These are phyloP conservation scores for Nicotiana sylvestris DNA, from an alignment of 257 asterid species.

Conservation along the genomic window DNA sequence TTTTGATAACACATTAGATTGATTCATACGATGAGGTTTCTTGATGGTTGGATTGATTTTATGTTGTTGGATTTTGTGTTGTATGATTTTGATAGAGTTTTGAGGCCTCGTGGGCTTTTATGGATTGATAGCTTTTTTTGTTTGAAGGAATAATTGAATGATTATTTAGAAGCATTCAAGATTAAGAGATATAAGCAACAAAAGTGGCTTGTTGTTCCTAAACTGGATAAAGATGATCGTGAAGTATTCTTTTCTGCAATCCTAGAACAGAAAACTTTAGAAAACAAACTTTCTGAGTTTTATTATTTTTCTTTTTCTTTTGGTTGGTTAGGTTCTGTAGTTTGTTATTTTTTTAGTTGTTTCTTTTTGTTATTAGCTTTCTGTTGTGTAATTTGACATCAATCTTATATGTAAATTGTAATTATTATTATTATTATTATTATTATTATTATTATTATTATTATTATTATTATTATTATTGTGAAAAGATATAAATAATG, in stretches of 20 bases:
- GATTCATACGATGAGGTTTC: conserved; percentile 59
- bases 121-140: conserved; percentile 70
- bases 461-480: too few relatives aligned
- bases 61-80: conserved; percentile 51
- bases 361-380: too few relatives aligned
- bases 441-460: too few relatives aligned
- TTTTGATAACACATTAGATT: conserved; percentile 61
- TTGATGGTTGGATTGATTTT: conserved; percentile 65
- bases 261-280: conserved; percentile 19
- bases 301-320: too few relatives aligned
- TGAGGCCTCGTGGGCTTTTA: conserved; percentile 68
- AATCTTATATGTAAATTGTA: too few relatives aligned
- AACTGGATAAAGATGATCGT: conserved; percentile 38
- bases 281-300: too few relatives aligned
- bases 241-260: conserved; percentile 73
- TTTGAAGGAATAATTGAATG: conserved; percentile 46
- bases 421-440: too few relatives aligned
- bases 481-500: too few relatives aligned
- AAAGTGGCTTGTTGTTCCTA: conserved; percentile 53
- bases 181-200: conserved; percentile 50
- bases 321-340: too few relatives aligned
- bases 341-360: too few relatives aligned
- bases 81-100: conserved; percentile 60
- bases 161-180: conserved; percentile 46
- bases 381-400: too few relatives aligned